Percentiles rank a stretch among this genome's conserved stretches.
Conservation (phyloP, 2,329 filamentous ascomycete species). For the Aulographum hederae region DNA sequence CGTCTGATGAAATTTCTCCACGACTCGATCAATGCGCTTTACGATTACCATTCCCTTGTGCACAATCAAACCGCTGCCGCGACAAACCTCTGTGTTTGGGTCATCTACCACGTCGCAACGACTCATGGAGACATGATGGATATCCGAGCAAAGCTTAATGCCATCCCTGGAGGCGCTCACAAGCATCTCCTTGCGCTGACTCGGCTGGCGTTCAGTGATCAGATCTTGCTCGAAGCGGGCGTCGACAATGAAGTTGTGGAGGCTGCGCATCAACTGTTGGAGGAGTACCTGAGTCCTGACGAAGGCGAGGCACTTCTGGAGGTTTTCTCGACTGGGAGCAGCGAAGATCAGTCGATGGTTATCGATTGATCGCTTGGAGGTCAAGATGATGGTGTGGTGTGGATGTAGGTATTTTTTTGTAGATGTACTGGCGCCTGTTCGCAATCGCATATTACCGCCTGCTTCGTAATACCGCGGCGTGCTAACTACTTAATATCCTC, state of each 20-base stretch:
- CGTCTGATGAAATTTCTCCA: slow-evolving; percentile 59
- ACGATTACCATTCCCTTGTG: slow-evolving; percentile 18
- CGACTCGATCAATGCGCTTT: slow-evolving; percentile 47
- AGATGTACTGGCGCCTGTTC: too few relatives aligned
- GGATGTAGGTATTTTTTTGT: too few relatives aligned
- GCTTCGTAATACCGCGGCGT: too few relatives aligned
- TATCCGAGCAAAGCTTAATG: slow-evolving; percentile 52
- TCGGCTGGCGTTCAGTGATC: slow-evolving; percentile 70
- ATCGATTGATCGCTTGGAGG: too few relatives aligned
- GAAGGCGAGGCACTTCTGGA: slow-evolving; percentile 43
- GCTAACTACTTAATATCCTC: too few relatives aligned
- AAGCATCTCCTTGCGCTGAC: slow-evolving; percentile 70
- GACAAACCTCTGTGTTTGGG: slow-evolving; percentile 22
- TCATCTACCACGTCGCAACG: slow-evolving; percentile 41
- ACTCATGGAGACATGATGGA: slow-evolving; percentile 44
- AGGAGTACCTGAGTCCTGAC: slow-evolving; percentile 64
- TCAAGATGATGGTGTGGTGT: too few relatives aligned
- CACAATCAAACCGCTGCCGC: slow-evolving; percentile 25
- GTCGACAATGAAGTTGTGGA: slow-evolving; percentile 65
- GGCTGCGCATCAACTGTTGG: slow-evolving; percentile 64
- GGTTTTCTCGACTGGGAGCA: slow-evolving; percentile 26
- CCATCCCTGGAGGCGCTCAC: slow-evolving; percentile 54
- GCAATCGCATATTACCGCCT: too few relatives aligned
- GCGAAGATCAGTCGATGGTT: too few relatives aligned
- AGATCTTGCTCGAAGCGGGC: slow-evolving; percentile 53